Percentiles rank a stretch among this genome's conserved stretches.
phyloP scores from a whole-genome alignment of 805 yeast species.

The Candida ponderosae region DNA sequence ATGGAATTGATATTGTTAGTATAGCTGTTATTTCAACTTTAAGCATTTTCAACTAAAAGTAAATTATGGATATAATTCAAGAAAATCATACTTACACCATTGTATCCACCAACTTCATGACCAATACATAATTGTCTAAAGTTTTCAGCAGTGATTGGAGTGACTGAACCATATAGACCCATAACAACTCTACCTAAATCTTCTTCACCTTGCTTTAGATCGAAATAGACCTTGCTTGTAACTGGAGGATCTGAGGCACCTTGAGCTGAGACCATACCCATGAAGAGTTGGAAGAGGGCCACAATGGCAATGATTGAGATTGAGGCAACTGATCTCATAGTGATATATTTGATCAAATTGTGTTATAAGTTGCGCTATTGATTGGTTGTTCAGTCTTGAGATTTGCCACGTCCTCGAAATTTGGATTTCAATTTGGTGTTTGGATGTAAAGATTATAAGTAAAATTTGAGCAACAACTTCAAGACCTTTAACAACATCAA shows the following conservation, averaged over 20 bases:
- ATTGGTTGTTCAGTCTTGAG: too few relatives aligned
- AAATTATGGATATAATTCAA: too few relatives aligned
- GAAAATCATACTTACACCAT: too few relatives aligned
- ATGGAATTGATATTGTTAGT: too few relatives aligned
- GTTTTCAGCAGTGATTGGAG: constrained; percentile 85
- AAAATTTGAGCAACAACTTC: too few relatives aligned
- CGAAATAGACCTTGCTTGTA: constrained; percentile 81
- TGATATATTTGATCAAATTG: neutral
- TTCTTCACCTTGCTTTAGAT: constrained; percentile 73
- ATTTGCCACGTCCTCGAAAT: too few relatives aligned
- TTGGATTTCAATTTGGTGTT: too few relatives aligned
- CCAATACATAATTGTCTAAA: constrained; percentile 55
- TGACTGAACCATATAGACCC: constrained; percentile 82
- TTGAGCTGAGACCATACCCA: constrained; percentile 9
- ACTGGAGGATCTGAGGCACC: constrained; percentile 27
- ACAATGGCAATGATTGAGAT: constrained; percentile 5
- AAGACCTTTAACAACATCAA: too few relatives aligned
- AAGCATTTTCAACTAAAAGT: too few relatives aligned
- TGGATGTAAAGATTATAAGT: too few relatives aligned
- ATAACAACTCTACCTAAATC: constrained; percentile 73
- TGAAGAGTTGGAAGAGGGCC: constrained; percentile 7
- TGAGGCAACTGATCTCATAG: neutral
- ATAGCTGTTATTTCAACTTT: too few relatives aligned
- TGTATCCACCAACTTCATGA: too few relatives aligned
- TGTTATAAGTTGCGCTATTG: neutral